Conservation (phyloP, 148 eudicot genomes). For the Arbutus unedo region DNA sequence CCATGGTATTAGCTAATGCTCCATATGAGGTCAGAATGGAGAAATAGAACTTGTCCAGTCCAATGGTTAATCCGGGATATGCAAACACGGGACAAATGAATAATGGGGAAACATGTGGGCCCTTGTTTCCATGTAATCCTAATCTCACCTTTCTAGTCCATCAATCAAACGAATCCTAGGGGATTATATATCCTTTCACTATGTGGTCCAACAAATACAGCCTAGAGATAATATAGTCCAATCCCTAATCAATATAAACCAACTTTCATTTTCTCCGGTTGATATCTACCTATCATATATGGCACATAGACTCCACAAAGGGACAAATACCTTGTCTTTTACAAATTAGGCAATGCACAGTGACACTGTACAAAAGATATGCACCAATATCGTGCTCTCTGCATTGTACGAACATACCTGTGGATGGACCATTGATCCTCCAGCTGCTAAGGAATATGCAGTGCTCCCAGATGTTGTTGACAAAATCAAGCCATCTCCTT, state of each 20-base stretch:
- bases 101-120: too few species aligned
- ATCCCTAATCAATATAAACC: background rate
- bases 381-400: background rate
- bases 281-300: background rate
- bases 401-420: slow-evolving; percentile 51
- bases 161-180: background rate
- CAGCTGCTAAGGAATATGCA: slow-evolving; percentile 96
- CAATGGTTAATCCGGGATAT: too few species aligned
- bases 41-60: too few species aligned
- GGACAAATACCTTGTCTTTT: background rate
- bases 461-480: slow-evolving; percentile 98
- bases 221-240: background rate
- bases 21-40: too few species aligned
- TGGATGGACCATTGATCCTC: slow-evolving; percentile 99
- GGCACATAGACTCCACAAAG: background rate
- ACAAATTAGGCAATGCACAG: background rate
- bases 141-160: too few species aligned
- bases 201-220: background rate
- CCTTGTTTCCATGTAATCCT: too few species aligned
- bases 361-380: background rate
- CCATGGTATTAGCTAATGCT: too few species aligned
- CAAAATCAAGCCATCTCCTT: slow-evolving; percentile 93
- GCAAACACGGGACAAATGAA: too few species aligned
- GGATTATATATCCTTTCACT: background rate
- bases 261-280: background rate